Evolutionary conservation across 106 monocot genomes (phyloP).

Genomic region (Triglochin maritima): DNA sequence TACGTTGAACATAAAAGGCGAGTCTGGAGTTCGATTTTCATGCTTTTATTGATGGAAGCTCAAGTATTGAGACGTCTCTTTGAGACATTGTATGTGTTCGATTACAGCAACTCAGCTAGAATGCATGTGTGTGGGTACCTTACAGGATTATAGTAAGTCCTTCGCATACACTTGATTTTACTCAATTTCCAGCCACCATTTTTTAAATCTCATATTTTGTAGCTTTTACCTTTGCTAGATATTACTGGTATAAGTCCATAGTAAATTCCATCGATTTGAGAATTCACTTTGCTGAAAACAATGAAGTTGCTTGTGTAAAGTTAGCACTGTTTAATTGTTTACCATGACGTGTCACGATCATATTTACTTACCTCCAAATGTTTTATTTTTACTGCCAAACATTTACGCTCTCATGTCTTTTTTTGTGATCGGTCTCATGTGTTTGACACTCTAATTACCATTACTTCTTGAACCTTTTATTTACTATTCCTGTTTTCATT

Average conservation of each 20-base stretch:
- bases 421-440: too few species aligned
- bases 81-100: slow-evolving; percentile 60
- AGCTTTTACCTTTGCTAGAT: background rate
- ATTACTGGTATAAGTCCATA: background rate
- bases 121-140: slow-evolving; percentile 72
- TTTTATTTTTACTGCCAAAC: too few species aligned
- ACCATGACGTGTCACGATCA: too few species aligned
- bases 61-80: slow-evolving; percentile 62
- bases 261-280: too few species aligned
- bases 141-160: slow-evolving; percentile 65
- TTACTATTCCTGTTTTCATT: too few species aligned
- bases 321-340: background rate
- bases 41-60: slow-evolving; percentile 65
- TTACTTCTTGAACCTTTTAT: too few species aligned
- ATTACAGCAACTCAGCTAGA: slow-evolving; percentile 49
- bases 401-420: too few species aligned
- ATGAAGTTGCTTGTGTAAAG: background rate
- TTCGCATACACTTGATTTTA: background rate
- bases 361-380: too few species aligned
- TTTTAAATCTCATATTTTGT: background rate
- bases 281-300: background rate
- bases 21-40: slow-evolving; percentile 45
- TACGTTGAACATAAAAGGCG: background rate
- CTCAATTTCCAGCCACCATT: too few species aligned
- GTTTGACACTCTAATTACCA: too few species aligned